Conservation (phyloP, 768 basidiomycete species). For the Lentinus brumalis region DNA sequence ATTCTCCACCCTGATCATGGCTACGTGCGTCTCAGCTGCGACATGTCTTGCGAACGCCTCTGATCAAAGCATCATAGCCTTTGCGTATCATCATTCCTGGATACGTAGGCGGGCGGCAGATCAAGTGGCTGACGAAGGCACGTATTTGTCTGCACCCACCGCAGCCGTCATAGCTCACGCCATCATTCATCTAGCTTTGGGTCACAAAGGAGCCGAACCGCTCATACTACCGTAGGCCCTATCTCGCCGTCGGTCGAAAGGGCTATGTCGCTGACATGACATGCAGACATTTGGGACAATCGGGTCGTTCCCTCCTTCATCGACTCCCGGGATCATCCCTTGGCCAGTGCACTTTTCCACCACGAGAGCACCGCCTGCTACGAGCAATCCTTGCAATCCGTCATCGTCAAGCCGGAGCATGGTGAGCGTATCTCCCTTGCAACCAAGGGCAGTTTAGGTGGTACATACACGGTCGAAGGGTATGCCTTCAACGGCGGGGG, state of each 20-base stretch:
- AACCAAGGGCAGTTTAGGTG: neutral
- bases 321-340: slow-evolving; percentile 21
- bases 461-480: slow-evolving; percentile 19
- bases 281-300: slow-evolving; percentile 26
- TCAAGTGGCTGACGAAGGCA: slow-evolving; percentile 25
- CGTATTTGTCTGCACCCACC: neutral
- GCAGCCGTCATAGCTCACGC: neutral
- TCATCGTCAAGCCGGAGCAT: slow-evolving; percentile 23
- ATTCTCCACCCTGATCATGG: slow-evolving; percentile 27
- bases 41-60: neutral
- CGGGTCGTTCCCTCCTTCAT: slow-evolving; percentile 21
- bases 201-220: slow-evolving; percentile 21
- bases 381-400: slow-evolving; percentile 24
- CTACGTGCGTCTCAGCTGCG: slow-evolving; percentile 10
- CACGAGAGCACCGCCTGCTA: slow-evolving; percentile 24
- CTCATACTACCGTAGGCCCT: slow-evolving; percentile 22
- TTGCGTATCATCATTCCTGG: slow-evolving; percentile 24
- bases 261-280: neutral
- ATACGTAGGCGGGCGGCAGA: slow-evolving; percentile 22
- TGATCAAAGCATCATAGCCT: slow-evolving; percentile 3
- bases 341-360: slow-evolving; percentile 21
- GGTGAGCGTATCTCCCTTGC: slow-evolving; percentile 15
- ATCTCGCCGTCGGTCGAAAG: neutral
- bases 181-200: slow-evolving; percentile 11
- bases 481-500: slow-evolving; percentile 24